These are phyloP conservation scores for Xylaria digitata DNA, from an alignment of 2,329 filamentous ascomycete species.

Conservation along the genomic window DNA sequence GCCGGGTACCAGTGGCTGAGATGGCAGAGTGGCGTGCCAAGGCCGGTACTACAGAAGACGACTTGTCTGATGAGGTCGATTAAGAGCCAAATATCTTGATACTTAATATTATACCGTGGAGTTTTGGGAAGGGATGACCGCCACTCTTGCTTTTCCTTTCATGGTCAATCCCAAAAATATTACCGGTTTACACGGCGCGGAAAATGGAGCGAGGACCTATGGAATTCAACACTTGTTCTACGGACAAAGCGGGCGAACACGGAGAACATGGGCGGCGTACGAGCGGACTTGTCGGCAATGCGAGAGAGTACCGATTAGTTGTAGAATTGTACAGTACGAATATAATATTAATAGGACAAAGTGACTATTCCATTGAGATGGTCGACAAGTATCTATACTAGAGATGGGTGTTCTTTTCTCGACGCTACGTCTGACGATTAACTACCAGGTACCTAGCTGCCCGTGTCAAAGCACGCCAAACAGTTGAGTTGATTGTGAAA, in stretches of 20 bases:
- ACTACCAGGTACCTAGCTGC: background rate
- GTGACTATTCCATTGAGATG: background rate
- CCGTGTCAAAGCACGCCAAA: background rate
- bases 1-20: slow-evolving; percentile 74
- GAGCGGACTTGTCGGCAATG: background rate
- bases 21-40: slow-evolving; percentile 67
- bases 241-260: slow-evolving; percentile 1
- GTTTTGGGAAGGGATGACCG: slow-evolving; percentile 12
- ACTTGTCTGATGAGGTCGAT: slow-evolving; percentile 34
- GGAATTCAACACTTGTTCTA: slow-evolving; percentile 6
- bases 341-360: slow-evolving; percentile 30
- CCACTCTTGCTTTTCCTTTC: background rate
- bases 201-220: slow-evolving; percentile 15
- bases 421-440: background rate
- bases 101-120: slow-evolving; percentile 9
- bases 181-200: slow-evolving; percentile 7
- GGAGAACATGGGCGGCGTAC: slow-evolving; percentile 8
- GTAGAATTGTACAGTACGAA: slow-evolving; percentile 26
- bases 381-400: background rate
- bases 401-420: too few relatives aligned
- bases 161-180: background rate
- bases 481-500: background rate
- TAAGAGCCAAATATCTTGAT: slow-evolving; percentile 24
- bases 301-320: slow-evolving; percentile 14
- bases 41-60: slow-evolving; percentile 42